Evolutionary conservation across 2,329 filamentous ascomycete genomes (phyloP), one percentile per base, ranked within the genome.

Genomic region (Aspergillus thermomutatus): DNA sequence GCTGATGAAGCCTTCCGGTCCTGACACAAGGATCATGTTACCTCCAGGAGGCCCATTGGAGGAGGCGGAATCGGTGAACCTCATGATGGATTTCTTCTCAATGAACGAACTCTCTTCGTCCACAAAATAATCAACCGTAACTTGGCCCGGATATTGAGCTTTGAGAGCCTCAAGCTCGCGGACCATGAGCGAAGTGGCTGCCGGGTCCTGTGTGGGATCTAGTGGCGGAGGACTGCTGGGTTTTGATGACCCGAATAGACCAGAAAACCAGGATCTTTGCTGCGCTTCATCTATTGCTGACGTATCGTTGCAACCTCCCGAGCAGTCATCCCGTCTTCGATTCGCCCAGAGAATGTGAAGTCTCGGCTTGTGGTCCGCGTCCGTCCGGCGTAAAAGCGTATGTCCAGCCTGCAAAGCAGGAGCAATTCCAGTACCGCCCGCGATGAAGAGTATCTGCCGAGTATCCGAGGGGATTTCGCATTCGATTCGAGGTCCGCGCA

Each of bases 351-450:
- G 75, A 27, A 97, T 87, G 50, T 84, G 82, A 54, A 96, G 83
- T 45, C 68, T 77, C 2, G 78, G 75, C n/a, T 69, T 68, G 8
- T 63, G 58, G 4, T 58, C 58, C 31, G 60, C 45, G 14, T 57
- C 62, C 56, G 77, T 68, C 62, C 72, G 59, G 54, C 61, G 64
- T 50, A 69, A 75, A 10, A 93, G 73, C 0, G 84, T 83, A 59
- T 86, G 77, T 1, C 87, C 90, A 43, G 89, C 84, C 75, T 97
- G 93, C 72, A 97, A 75, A 7, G 92, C 94, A 0, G 93, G 91
- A 17, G 91, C 92, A 65, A 99, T 89, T 1, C 94, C 93, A 0
- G 94, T 99, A 0, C 94, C 94, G 1, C 92, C 94, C 1, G 92
- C 94, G 23, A 97, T 77, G 68, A 97, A 96, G 1, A 97, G 79